Base-by-base conservation (phyloP, 805 yeast genomes). In the Saccharomycopsis synnaedendra region DNA sequence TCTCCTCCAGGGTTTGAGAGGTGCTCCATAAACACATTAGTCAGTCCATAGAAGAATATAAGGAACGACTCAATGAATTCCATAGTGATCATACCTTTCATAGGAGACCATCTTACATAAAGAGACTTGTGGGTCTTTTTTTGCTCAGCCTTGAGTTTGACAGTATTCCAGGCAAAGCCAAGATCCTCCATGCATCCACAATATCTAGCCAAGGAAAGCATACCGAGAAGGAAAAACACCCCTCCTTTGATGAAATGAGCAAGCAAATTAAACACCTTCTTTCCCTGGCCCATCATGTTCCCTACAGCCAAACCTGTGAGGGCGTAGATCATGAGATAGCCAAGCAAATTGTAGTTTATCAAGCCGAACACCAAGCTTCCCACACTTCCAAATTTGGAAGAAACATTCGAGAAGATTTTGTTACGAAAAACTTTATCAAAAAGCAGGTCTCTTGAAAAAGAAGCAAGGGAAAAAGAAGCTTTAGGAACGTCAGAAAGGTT, bases 231-330 rank as follows among this genome's bases (percentile, higher is more conserved):
- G 50, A 87, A 71, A 60, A 90, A 90, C 3, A 90, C 93, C 30
- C 90, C 93, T 51, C 98, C 98, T 64, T 90, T 90, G 63, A 90
- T 90, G 73, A 87, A 86, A 64, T 90, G 98, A 1, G 98, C 98
- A 49, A 90, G 71, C 45, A 90, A 64, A 57, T 86, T 87, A 67
- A 86, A 90, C 9, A 89, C 81, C 27, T 69, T 68, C 8, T 57
- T 59, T 3, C 78, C 89, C 63, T 75, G 65, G 38, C 95, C 97
- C 57, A 88, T 63, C 39, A 81, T 60, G 46, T 74, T 75, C 41
- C 85, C 83, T 4, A 83, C 80, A 5, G 87, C 85, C 32, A 79
- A 58, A 47, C 79, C 80, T 9, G 72, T 67, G 44, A 69, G 63
- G 11, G 81, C 57, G 58, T 85, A 79, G 31, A 75, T 68, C 47